Percentiles rank a stretch among this genome's conserved stretches.
Conservation (phyloP, 2,329 filamentous ascomycete genomes). For the Drechslerella coelobrocha region DNA sequence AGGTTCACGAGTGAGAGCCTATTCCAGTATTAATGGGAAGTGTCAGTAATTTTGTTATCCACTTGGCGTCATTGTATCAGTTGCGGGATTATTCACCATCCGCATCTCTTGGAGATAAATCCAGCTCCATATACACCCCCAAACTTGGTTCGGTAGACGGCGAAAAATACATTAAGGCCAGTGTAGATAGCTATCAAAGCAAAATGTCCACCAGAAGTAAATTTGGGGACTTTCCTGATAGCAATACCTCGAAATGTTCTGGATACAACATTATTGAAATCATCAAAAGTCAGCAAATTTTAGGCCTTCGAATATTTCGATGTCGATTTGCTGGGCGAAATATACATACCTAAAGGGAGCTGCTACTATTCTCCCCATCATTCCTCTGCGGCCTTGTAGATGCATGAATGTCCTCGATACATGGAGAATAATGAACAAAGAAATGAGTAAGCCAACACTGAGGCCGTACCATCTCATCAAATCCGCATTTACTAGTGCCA, state of each 20-base stretch:
- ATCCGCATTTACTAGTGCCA: conserved; percentile 31
- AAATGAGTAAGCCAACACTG: conserved; percentile 46
- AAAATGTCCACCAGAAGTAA: conserved; percentile 59
- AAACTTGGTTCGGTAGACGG: conserved; percentile 57
- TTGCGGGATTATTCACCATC: conserved; percentile 54
- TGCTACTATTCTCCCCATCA: conserved; percentile 50
- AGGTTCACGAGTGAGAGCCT: conserved; percentile 64
- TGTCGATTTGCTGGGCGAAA: no score
- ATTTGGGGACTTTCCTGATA: conserved; percentile 57
- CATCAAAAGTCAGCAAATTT: background rate
- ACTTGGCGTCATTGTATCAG: conserved; percentile 52
- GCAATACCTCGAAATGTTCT: conserved; percentile 52
- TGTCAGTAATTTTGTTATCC: conserved; percentile 5
- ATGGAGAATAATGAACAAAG: conserved; percentile 52
- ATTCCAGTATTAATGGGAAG: conserved; percentile 6
- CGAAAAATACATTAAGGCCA: conserved; percentile 57
- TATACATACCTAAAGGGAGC: conserved; percentile 50
- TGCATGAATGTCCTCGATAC: conserved; percentile 52
- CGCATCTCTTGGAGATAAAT: conserved; percentile 55
- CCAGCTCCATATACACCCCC: conserved; percentile 45
- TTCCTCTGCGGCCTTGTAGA: conserved; percentile 48
- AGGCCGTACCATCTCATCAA: conserved; percentile 46
- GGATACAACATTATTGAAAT: conserved; percentile 15
- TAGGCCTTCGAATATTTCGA: no score
- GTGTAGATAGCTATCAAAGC: conserved; percentile 57